Evolutionary conservation across 148 eudicot species (phyloP), one percentile per base, ranked within the genome.

Genomic region (Rhododendron vialii): DNA sequence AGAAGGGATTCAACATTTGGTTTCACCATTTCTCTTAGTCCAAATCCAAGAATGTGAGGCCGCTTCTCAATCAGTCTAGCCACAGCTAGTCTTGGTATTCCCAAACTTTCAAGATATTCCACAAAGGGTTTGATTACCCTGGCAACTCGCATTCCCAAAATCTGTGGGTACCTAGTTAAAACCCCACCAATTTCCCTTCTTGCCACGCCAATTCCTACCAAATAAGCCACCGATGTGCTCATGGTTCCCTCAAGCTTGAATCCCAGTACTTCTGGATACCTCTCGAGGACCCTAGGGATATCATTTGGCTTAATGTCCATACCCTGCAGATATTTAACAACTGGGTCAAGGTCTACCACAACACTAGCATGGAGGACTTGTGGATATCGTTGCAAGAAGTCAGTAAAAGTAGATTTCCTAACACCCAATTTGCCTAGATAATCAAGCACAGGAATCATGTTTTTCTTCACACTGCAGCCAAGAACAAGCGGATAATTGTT

Each of bases 231-330:
- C 0, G 98, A 98, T 79, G 98, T 98, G 89, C 99, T 98, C 99
- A 98, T 98, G 36, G 99, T 98, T 77, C 99, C 99, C 91, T 98
- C 99, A 53, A 98, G 98, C 89, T 95, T 98, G 77, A 95, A 98
- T 48, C 99, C 99, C 83, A 98, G 87, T 38, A 98, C 91, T 89
- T 98, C 98, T 0, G 99, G 99, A 85, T 98, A 98, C 74, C 77
- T 92, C 92, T 95, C 98, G 22, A 98, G 89, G 85, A 98, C 97
- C 78, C 92, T 91, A 85, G 98, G 98, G 83, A 98, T 91, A 90
- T 95, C 94, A 63, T 43, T 86, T 63, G 92, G 92, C 84, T 93
- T 94, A 43, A 98, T 90, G 86, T 93, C 98, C 95, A 94, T 90
- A 17, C 99, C 99, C 84, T 91, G 95, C 71, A 98, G 95, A 90